Base-by-base conservation (phyloP, 176 grass and related monocot genomes). In the Eleusine indica region DNA sequence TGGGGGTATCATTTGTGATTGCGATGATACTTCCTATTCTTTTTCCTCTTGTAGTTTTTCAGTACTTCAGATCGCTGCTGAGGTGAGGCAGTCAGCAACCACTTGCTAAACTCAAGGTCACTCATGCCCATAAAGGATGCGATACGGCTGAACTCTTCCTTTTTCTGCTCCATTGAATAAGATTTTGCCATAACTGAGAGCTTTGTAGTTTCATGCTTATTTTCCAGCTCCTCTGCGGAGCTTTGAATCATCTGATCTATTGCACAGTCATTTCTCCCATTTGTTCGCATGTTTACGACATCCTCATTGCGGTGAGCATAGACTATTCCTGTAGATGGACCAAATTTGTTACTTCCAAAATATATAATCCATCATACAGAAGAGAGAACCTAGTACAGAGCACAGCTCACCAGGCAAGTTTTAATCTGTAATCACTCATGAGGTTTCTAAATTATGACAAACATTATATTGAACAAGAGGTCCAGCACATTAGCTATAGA, bases 301-400 rank as follows among this genome's bases (percentile, higher is more conserved):
- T 98, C 82, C 85, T 95, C 96, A 64, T 95, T 98, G 48, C 93
- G 86, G 84, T 98, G 96, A 74, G 91, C 85, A 91, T 98, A 98
- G 35, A 98, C 87, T 18, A 98, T 82, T 40, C 95, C 95, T 98
- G 90, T 80, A 35, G 60, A 82, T 18, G 48, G 39, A 61, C 44
- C 65, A 66, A 73, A 65, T 66, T 71, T 82, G 48, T 81, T 54
- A 76, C 21, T 77, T 66, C 35, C n/a, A 75, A 30, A 82, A 57
- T 80, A 86, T 46, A 10, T 58, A 86, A 60, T 79, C 25, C 62
- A 81, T 62, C 17, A 32, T 35, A 71, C 3, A 57, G 7, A 65
- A 71, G 15, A 67, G 7, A 21, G 38, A 65, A 40, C 4, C 28
- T 8, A 71, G 44, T 46, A 78, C 19, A 63, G 15, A 37, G 73